Evolutionary conservation across 768 basidiomycete genomes (phyloP), one percentile per base, ranked within the genome.

Genomic region (Pholiota microspora): DNA sequence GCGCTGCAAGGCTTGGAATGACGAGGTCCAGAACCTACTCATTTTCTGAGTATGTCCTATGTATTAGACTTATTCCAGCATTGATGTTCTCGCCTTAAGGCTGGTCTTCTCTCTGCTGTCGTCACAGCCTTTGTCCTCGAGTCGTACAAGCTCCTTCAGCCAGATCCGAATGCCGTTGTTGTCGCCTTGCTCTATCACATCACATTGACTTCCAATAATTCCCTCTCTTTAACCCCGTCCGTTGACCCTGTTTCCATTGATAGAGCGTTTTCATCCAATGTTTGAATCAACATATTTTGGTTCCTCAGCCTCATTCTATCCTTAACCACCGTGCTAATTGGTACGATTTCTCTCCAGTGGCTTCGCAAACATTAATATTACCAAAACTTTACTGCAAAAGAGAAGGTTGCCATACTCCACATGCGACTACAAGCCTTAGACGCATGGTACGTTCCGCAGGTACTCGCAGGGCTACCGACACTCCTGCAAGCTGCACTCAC

Each of bases 101-200:
- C 61, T 28, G 63, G 63, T 45, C 53, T 64, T 4, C 62, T 64
- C 45, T 62, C 61, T 36, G 62, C 57, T 5, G 57, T 59, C n/a
- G 58, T 63, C 9, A 63, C 62, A 2, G 55, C 60, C 16, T 65
- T 65, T 35, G 53, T 59, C 18, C 48, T 65, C 7, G 58, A 65
- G 29, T 57, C 61, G 7, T 65, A 51, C 42, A 58, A 65, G 25
- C 42, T 45, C 31, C 55, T 65, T 4, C 55, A 62, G 44, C 42
- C 36, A 21, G 55, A 63, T 53, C 58, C 60, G 7, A 51, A 50
- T 24, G 57, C 52, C n/a, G 8, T 13, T 3, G 23, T 49, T 6
- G 21, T 55, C 21, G 29, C 18, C 9, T 29, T 50, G 4, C 31
- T 50, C n/a, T 32, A 1, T 9, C 49, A 35, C 31, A 50, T 50